Percentiles rank a stretch among this genome's conserved stretches.
Conservation (phyloP, 441 rosid species). For the Rhodomyrtus psidioides region DNA sequence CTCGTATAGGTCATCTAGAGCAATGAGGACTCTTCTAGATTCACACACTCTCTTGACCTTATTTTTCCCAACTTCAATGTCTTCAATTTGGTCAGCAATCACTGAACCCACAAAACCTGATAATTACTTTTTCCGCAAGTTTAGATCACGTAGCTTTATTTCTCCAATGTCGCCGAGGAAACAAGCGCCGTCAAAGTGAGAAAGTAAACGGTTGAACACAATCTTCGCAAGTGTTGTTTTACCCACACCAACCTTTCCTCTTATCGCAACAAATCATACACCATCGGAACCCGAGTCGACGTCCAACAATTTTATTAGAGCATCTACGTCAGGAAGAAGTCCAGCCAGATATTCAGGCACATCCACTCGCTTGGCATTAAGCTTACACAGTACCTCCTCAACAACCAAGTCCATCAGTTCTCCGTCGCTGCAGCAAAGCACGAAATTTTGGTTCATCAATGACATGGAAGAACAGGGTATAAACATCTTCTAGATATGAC, state of each 20-base stretch:
- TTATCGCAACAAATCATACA: not conserved
- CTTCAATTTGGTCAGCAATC: not conserved
- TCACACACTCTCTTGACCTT: not conserved
- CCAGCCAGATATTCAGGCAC: not conserved
- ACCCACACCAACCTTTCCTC: accelerated
- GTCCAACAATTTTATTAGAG: not conserved
- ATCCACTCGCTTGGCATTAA: not conserved
- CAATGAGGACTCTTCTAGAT: no score
- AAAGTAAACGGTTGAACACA: not conserved
- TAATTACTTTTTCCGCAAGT: not conserved
- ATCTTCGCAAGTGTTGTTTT: not conserved
- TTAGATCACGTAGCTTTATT: accelerated
- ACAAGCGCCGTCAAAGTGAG: not conserved
- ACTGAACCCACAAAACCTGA: not conserved
- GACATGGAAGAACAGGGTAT: not conserved
- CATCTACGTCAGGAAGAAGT: accelerated
- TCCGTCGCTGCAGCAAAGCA: not conserved
- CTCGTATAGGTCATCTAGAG: no score
- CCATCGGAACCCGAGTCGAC: not conserved
- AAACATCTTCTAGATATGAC: not conserved
- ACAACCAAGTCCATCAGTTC: not conserved
- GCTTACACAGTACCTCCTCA: not conserved
- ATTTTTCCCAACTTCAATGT: not conserved
- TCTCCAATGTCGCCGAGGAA: not conserved
- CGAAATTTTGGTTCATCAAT: not conserved